phyloP scores from a whole-genome alignment of 2,329 filamentous ascomycete genomes.

The Raffaelea albimanens region DNA sequence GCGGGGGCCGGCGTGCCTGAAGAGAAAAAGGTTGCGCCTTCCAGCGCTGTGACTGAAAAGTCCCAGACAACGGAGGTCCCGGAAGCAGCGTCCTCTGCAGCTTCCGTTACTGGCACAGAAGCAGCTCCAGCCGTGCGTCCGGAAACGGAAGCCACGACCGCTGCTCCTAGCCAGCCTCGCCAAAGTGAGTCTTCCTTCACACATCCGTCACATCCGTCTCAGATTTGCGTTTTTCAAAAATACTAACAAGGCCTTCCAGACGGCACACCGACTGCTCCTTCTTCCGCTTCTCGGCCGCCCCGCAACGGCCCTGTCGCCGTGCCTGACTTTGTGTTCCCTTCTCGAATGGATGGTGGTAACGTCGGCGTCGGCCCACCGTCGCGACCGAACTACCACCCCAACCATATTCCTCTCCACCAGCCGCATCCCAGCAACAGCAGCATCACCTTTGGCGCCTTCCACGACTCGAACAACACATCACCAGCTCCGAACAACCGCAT shows the following conservation, averaged over 20 bases:
- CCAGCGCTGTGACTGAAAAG: too few species aligned
- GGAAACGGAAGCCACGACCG: too few species aligned
- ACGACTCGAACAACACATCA: constrained; percentile 48
- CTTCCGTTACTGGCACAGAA: too few species aligned
- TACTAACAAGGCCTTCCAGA: neutral
- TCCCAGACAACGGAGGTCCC: too few species aligned
- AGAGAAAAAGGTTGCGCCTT: too few species aligned
- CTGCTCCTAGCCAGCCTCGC: too few species aligned
- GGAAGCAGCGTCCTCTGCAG: too few species aligned
- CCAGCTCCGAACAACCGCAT: constrained; percentile 33
- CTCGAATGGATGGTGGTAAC: constrained; percentile 1
- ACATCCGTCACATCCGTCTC: too few species aligned
- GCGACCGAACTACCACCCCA: neutral
- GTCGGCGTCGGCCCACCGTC: neutral
- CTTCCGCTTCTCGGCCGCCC: neutral
- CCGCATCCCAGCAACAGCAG: constrained; percentile 45
- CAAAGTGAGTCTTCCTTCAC: too few species aligned
- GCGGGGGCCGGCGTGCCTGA: too few species aligned
- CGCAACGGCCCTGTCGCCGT: constrained; percentile 1
- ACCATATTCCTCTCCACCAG: constrained; percentile 30
- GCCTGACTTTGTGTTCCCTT: constrained; percentile 6
- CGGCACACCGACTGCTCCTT: neutral
- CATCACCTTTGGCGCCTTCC: constrained; percentile 45
- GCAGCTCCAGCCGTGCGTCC: too few species aligned
- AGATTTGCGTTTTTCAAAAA: too few species aligned